Conservation (phyloP, 768 basidiomycete species). For the Russula lepida region DNA sequence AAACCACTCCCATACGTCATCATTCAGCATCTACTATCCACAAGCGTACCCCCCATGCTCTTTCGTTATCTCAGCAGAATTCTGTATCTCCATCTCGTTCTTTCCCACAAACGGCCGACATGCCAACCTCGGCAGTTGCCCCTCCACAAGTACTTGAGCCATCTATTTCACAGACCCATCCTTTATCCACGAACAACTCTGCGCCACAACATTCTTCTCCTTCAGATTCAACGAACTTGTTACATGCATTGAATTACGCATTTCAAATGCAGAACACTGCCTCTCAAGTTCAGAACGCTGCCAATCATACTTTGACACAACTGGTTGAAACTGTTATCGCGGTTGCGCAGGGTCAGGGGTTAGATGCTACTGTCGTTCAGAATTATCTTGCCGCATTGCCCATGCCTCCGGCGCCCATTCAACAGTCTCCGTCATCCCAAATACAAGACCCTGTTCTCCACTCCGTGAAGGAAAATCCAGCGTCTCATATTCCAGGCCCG, state of each 20-base stretch:
- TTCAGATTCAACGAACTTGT: not conserved
- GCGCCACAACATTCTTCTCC: not conserved
- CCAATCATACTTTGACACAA: constrained; percentile 11
- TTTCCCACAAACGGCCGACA: not conserved
- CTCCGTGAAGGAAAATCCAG: not conserved
- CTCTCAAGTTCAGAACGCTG: constrained; percentile 4
- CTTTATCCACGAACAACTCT: not conserved
- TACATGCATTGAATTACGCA: constrained; percentile 8
- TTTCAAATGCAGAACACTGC: constrained; percentile 12
- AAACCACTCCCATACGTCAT: not conserved
- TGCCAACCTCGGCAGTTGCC: not conserved
- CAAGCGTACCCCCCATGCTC: not conserved
- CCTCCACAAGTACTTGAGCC: not conserved
- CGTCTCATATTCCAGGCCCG: not conserved
- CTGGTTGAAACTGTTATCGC: constrained; percentile 18
- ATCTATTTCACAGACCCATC: not conserved
- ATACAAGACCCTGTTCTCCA: not conserved
- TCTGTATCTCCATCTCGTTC: not conserved
- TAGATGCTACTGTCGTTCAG: constrained; percentile 14
- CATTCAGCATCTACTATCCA: not conserved
- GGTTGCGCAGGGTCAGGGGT: constrained; percentile 14
- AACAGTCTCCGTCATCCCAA: not conserved
- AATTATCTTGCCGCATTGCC: constrained; percentile 13
- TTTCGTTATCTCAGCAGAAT: not conserved
- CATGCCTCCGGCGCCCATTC: not conserved